Evolutionary conservation across 2,329 filamentous ascomycete genomes (phyloP), one percentile per base, ranked within the genome.

Genomic region (Cryphonectria naterciae): DNA sequence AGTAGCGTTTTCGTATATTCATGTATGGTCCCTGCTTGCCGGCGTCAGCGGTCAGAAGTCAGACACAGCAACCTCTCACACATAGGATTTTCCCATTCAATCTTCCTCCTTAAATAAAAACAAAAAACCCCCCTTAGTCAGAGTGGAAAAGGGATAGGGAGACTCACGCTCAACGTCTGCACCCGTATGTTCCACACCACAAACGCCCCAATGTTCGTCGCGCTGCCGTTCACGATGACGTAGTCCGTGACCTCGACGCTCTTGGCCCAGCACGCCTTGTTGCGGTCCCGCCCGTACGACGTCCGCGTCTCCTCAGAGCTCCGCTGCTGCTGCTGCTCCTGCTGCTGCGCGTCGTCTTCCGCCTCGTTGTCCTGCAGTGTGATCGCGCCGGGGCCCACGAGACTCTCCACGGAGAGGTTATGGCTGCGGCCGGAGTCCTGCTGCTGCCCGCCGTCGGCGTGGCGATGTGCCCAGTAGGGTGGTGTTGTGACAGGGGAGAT

Each of bases 111-210:
- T n/a, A n/a, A n/a, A n/a, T n/a, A n/a, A n/a, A n/a, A n/a, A n/a
- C n/a, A n/a, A n/a, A n/a, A n/a, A n/a, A n/a, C n/a, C n/a, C n/a
- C n/a, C n/a, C n/a, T n/a, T n/a, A n/a, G 32, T 22, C 19, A 17
- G 17, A 60, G 46, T 28, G 37, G 22, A 1, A 6, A 63, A 15
- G 32, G 6, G 19, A 22, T 13, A 41, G 2, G 1, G 25, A n/a
- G 5, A 86, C 89, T 79, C 79, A 95, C 94, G 80, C 90, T 92
- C 66, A 98, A 83, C 4, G 94, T 98, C 79, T 96, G 91, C 61
- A 99, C 93, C 64, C 87, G 89, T 77, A 96, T 94, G 78, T 94
- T 96, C 93, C 93, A 99, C 10, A 97, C 94, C 1, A 98, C 93
- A 82, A 98, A 99, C 1, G 95, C 93, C n/a, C 95, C 95, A 39